Base-by-base conservation (phyloP, 1,284 basidiomycete species). In the Lignosus rhinocerotis region DNA sequence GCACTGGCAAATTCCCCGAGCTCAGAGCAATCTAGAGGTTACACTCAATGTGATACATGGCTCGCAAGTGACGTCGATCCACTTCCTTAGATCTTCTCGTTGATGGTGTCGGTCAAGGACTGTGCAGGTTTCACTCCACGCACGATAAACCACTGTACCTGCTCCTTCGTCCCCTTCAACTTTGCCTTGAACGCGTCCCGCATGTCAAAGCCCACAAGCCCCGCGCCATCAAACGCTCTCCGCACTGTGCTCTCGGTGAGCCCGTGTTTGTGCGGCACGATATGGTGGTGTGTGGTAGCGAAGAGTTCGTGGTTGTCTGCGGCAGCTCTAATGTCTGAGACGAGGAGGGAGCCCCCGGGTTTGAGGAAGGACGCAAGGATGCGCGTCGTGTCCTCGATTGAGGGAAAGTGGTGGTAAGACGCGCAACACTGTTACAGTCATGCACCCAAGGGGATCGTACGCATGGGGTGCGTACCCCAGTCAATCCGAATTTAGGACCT, bases 341-440 rank as follows among this genome's bases (percentile, higher is more conserved):
- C 80, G 43, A 90, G 70, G 0, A 92, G 76, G 6, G 71, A 72
- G 2, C 87, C 89, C 2, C 82, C 79, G 0, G 86, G 84, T 59
- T 85, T 86, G 55, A 91, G 74, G 67, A 83, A 83, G 25, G 71
- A 74, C 2, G 75, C 74, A 14, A 92, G 80, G 0, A 70, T 72
- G n/a, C 72, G 72, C 3, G 87, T 89, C 25, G 78, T 78, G 5
- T 74, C 74, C 4, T 73, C 70, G 58, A 86, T 77, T 33, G 79
- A 78, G 1, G 73, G 61, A 62, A 91, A 79, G 67, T 92, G 90
- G 66, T 92, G 88, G 65, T 87, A 92, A 1, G 88, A 77, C 56
- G 80, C 77, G 6, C 80, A 76, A 67, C 88, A 92, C 88, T 91
- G 34, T 16, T 11, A 17, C 14, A 1, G 3, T 1, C 14, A 5